Percentiles rank a stretch among this genome's conserved stretches.
These are phyloP conservation scores for Capsella bursapastoris DNA, from an alignment of 345 rosid genomes.

Conservation along the genomic window DNA sequence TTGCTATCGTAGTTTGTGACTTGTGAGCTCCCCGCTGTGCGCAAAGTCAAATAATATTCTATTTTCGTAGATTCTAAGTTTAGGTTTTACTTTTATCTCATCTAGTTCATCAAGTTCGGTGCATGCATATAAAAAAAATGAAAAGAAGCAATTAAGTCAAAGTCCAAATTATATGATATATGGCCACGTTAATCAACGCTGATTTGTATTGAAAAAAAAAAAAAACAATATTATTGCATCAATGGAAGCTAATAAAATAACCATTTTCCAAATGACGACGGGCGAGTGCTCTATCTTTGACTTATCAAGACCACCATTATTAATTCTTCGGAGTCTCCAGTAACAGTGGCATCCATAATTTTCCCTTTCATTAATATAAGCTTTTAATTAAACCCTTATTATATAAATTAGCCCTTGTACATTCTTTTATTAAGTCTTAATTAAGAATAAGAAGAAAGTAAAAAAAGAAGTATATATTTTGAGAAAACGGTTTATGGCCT, in stretches of 20 bases:
- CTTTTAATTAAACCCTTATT: neutral
- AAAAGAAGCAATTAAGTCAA: conserved; percentile 10
- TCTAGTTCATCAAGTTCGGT: conserved; percentile 10
- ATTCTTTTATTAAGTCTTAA: neutral
- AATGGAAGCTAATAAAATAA: neutral
- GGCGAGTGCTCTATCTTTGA: conserved; percentile 10
- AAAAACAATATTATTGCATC: too few species aligned
- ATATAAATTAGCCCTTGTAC: too few species aligned
- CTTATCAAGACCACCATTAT: conserved; percentile 8
- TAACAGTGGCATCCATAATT: neutral
- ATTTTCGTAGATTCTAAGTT: conserved; percentile 3
- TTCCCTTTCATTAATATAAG: neutral
- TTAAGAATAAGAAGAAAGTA: too few species aligned
- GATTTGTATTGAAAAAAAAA: neutral
- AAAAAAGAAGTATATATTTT: too few species aligned
- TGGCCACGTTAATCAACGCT: conserved; percentile 9
- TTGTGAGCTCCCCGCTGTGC: neutral
- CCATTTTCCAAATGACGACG: conserved; percentile 1
- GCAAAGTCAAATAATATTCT: conserved; percentile 28
- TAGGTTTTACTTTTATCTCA: conserved; percentile 18
- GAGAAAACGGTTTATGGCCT: neutral
- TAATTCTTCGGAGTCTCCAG: neutral
- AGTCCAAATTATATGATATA: neutral
- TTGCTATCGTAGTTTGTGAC: neutral
- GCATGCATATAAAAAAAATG: neutral